Conservation (phyloP, 345 rosid species). For the Syzygium grande region DNA sequence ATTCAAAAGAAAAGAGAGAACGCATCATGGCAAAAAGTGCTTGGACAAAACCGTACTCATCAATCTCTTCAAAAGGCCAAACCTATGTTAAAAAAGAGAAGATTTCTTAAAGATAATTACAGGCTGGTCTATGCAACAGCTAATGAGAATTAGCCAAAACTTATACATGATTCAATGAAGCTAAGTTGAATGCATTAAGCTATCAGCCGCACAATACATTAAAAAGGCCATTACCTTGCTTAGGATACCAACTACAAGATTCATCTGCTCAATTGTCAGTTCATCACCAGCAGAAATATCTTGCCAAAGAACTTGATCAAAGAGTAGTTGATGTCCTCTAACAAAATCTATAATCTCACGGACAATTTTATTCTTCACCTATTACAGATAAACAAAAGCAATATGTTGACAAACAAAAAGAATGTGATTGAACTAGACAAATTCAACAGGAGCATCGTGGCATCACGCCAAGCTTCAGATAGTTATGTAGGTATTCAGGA, state of each 20-base stretch:
- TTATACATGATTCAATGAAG: background rate
- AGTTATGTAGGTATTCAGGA: background rate
- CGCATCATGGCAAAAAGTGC: slow-evolving; percentile 76
- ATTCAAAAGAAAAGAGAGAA: slow-evolving; percentile 46
- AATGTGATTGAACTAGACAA: background rate
- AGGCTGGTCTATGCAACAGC: background rate
- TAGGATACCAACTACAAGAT: slow-evolving; percentile 84
- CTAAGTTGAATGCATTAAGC: background rate
- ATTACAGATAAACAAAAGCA: slow-evolving; percentile 2
- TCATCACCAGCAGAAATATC: slow-evolving; percentile 63
- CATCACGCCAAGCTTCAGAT: background rate
- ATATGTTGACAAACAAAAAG: background rate
- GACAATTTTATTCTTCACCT: slow-evolving; percentile 90
- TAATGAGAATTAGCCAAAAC: background rate
- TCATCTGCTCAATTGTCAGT: slow-evolving; percentile 75
- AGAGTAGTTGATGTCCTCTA: slow-evolving; percentile 65
- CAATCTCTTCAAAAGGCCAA: slow-evolving; percentile 94
- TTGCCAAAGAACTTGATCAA: slow-evolving; percentile 77
- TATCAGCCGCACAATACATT: background rate
- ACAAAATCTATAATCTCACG: slow-evolving; percentile 78
- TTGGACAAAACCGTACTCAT: slow-evolving; percentile 79
- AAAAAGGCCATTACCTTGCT: slow-evolving; percentile 53
- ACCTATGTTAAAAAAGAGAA: slow-evolving; percentile 30
- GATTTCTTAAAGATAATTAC: background rate
- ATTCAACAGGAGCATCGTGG: background rate